These are phyloP conservation scores for Nannizziopsis arthrosporioides DNA, from an alignment of 2,329 filamentous ascomycete species.

Conservation along the genomic window DNA sequence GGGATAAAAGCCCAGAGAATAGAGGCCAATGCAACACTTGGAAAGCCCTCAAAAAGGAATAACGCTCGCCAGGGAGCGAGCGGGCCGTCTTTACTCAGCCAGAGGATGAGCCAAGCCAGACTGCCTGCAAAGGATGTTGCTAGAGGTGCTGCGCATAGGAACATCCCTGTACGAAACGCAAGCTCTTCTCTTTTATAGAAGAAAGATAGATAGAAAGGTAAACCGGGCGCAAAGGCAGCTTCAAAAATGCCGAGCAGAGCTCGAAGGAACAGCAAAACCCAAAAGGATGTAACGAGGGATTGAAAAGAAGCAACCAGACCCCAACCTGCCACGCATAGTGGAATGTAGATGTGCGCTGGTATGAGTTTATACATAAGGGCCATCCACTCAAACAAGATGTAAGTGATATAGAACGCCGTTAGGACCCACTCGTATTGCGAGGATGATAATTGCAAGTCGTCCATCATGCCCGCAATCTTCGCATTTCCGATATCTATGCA, in stretches of 20 bases:
- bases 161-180: conserved; percentile 72
- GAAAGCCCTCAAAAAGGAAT: conserved; percentile 76
- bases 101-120: conserved; percentile 64
- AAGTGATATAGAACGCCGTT: conserved; percentile 53
- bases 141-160: conserved; percentile 61
- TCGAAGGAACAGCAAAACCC: conserved; percentile 39
- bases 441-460: conserved; percentile 44
- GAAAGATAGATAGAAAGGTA: conserved; percentile 53
- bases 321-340: conserved; percentile 58
- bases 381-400: conserved; percentile 57
- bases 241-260: conserved; percentile 44
- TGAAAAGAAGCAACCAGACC: conserved; percentile 68
- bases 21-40: conserved; percentile 62
- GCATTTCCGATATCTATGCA: conserved; percentile 48
- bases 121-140: conserved; percentile 60
- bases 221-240: conserved; percentile 51
- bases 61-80: conserved; percentile 77
- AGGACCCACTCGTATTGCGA: conserved; percentile 51
- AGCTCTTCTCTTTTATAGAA: conserved; percentile 59
- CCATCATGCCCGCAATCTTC: conserved; percentile 46
- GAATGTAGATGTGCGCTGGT: conserved; percentile 51
- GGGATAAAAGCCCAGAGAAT: conserved; percentile 65
- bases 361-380: conserved; percentile 50
- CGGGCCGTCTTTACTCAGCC: conserved; percentile 51
- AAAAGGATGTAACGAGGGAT: conserved; percentile 52